Evolutionary conservation across 2,329 filamentous ascomycete species (phyloP).

Genomic region (Neofusicoccum kwambonambiense): DNA sequence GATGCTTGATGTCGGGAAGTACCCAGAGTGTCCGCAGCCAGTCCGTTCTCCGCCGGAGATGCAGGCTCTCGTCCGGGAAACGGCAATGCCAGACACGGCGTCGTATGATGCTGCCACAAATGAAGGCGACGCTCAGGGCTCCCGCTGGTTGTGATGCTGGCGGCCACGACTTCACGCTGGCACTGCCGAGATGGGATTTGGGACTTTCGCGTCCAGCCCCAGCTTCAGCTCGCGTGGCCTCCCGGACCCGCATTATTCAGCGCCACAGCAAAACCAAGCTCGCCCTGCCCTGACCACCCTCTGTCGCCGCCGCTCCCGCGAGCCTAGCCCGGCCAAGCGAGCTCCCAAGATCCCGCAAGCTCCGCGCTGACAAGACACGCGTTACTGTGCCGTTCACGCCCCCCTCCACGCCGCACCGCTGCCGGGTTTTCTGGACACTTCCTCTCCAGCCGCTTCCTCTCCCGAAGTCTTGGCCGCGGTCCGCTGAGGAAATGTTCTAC

Average conservation of each 20-base stretch:
- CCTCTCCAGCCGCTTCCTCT: constrained; percentile 8
- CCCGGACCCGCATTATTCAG: constrained; percentile 6
- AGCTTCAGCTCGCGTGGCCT: constrained; percentile 11
- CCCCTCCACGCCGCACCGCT: constrained; percentile 1
- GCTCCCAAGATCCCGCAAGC: constrained; percentile 16
- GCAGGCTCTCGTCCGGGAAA: background rate
- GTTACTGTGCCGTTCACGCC: constrained; percentile 13
- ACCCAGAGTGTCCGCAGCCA: no score
- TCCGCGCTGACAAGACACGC: background rate
- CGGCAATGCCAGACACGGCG: no score
- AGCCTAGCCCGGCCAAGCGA: constrained; percentile 1
- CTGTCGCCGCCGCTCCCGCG: background rate
- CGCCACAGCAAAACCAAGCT: constrained; percentile 8
- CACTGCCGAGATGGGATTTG: background rate
- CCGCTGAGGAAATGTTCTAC: constrained; percentile 67
- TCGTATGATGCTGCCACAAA: no score
- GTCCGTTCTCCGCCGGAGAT: background rate
- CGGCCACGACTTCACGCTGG: background rate
- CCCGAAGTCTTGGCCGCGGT: background rate
- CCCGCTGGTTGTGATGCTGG: background rate
- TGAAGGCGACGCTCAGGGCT: no score
- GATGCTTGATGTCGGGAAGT: no score
- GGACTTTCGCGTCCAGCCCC: background rate
- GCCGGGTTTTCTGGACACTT: background rate
- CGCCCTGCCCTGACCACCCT: constrained; percentile 1